Percentiles rank a stretch among this genome's conserved stretches.
phyloP scores from a whole-genome alignment of 305 asterid species.

The Fraxinus floribunda region DNA sequence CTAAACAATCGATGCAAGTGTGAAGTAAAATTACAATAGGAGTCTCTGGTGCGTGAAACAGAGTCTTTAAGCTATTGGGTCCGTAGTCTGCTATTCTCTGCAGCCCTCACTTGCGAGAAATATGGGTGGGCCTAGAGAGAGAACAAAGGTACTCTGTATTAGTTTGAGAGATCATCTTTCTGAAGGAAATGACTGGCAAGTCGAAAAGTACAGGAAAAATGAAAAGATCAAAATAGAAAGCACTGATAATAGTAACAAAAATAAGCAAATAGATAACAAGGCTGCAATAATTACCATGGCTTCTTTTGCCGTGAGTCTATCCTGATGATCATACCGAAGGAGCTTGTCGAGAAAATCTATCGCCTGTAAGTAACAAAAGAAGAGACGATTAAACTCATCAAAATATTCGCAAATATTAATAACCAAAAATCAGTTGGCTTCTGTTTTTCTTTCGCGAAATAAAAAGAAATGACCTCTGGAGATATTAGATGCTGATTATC shows the following conservation, averaged over 20 bases:
- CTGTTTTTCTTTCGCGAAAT: not conserved
- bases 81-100: slow-evolving; percentile 68
- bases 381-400: not conserved
- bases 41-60: not conserved
- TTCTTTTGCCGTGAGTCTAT: slow-evolving; percentile 79
- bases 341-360: slow-evolving; percentile 88
- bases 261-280: slow-evolving; percentile 6
- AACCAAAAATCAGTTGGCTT: not conserved
- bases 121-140: slow-evolving; percentile 58
- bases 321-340: slow-evolving; percentile 89
- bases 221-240: not conserved
- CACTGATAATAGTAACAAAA: not conserved
- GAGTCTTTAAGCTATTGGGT: slow-evolving; percentile 37
- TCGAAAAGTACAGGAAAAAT: not conserved
- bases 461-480: slow-evolving; percentile 48
- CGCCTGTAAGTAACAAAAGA: slow-evolving; percentile 49
- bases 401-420: not conserved
- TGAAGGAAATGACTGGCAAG: not conserved
- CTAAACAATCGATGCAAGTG: not conserved
- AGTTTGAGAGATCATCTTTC: not conserved
- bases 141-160: not conserved
- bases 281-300: slow-evolving; percentile 58
- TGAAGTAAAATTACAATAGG: slow-evolving; percentile 18
- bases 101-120: slow-evolving; percentile 76
- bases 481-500: slow-evolving; percentile 84